These are phyloP conservation scores for Saturnispora serradocipensis DNA, from an alignment of 805 yeast species.

Conservation along the genomic window DNA sequence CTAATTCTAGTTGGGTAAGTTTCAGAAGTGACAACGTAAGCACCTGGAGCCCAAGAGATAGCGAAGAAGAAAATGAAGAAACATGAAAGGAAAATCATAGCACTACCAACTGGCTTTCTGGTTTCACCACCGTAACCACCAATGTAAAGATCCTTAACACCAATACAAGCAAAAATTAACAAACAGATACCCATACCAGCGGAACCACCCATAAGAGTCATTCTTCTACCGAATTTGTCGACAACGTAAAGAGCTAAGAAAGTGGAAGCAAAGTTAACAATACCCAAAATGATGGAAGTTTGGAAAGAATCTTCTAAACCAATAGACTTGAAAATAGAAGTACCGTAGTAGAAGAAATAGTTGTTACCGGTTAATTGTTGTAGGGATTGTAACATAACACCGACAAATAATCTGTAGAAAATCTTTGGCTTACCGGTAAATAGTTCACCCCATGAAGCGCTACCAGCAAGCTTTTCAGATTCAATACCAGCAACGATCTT, in stretches of 20 bases:
- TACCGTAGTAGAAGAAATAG: constrained; percentile 60
- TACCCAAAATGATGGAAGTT: constrained; percentile 52
- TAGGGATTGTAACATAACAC: constrained; percentile 49
- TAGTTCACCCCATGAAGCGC: constrained; percentile 56
- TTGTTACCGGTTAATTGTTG: constrained; percentile 59
- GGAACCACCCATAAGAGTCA: constrained; percentile 41
- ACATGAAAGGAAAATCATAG: constrained; percentile 59
- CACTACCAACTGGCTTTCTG: constrained; percentile 46
- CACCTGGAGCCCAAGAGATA: constrained; percentile 68
- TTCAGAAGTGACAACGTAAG: constrained; percentile 58
- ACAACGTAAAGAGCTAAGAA: constrained; percentile 43
- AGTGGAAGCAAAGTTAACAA: constrained; percentile 48
- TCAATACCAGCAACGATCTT: constrained; percentile 52
- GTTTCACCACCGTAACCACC: constrained; percentile 33
- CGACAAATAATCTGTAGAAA: constrained; percentile 45
- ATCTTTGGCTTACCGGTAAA: constrained; percentile 57
- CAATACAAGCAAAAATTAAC: constrained; percentile 52
- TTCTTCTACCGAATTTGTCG: constrained; percentile 47
- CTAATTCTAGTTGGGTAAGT: constrained; percentile 59
- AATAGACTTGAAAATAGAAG: constrained; percentile 50
- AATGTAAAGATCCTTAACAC: constrained; percentile 38
- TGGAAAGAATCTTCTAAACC: constrained; percentile 48
- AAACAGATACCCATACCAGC: constrained; percentile 47
- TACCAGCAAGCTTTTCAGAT: constrained; percentile 52
- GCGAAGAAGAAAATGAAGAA: constrained; percentile 60